Evolutionary conservation across 2,329 filamentous ascomycete species (phyloP).

Genomic region (Lachnellula suecica): DNA sequence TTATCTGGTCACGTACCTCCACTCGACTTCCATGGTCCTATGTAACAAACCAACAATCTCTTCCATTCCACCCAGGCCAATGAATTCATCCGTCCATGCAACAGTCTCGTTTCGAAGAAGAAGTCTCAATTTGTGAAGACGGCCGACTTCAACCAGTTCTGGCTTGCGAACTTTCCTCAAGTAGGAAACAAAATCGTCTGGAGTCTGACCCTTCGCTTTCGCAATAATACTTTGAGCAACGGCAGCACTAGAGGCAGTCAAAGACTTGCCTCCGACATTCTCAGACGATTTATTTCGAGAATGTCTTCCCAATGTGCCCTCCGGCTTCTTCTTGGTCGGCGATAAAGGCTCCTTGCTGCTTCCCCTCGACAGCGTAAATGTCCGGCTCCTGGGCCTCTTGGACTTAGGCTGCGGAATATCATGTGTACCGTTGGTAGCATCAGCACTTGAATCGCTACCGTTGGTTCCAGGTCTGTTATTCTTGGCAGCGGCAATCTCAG

Average conservation of each 20-base stretch:
- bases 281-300: conserved; percentile 73
- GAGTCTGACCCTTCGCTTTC: conserved; percentile 71
- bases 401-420: conserved; percentile 41
- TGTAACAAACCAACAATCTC: conserved; percentile 85
- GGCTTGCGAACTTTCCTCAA: conserved; percentile 79
- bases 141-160: conserved; percentile 85
- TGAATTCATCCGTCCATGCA: conserved; percentile 91
- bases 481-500: conserved; percentile 58
- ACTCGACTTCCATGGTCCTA: conserved; percentile 93
- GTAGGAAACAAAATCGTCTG: conserved; percentile 84
- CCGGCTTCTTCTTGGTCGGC: conserved; percentile 73
- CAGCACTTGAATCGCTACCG: conserved; percentile 37
- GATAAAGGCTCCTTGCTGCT: conserved; percentile 57
- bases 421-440: conserved; percentile 37
- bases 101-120: conserved; percentile 93
- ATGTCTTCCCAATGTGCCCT: conserved; percentile 60
- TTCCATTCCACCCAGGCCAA: conserved; percentile 85
- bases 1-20: conserved; percentile 72
- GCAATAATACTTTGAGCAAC: conserved; percentile 59
- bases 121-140: conserved; percentile 87
- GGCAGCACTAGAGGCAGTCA: conserved; percentile 54
- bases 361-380: conserved; percentile 57
- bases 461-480: conserved; percentile 42
- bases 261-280: conserved; percentile 57
- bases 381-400: conserved; percentile 67